phyloP scores from a whole-genome alignment of 2,329 filamentous ascomycete genomes.

The Hyphodiscus sp. region DNA sequence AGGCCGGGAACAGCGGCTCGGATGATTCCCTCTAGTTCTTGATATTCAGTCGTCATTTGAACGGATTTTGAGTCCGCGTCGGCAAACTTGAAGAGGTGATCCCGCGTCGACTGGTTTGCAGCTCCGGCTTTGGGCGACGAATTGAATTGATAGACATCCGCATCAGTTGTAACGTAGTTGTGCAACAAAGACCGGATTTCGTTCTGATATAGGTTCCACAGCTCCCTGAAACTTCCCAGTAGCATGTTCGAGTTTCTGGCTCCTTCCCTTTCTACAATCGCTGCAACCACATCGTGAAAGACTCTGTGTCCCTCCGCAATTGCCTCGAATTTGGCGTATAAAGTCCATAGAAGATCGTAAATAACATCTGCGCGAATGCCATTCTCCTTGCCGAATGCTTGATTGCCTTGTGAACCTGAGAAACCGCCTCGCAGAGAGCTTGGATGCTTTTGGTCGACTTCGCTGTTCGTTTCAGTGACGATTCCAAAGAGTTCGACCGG shows the following conservation, averaged over 20 bases:
- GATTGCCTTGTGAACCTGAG: constrained; percentile 47
- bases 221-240: constrained; percentile 84
- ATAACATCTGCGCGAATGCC: constrained; percentile 78
- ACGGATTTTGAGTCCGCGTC: constrained; percentile 76
- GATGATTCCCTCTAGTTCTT: constrained; percentile 84
- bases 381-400: constrained; percentile 62
- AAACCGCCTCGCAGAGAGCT: constrained; percentile 57
- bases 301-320: constrained; percentile 94
- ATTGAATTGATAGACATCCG: constrained; percentile 62
- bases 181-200: constrained; percentile 92
- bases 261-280: constrained; percentile 77
- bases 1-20: constrained; percentile 87
- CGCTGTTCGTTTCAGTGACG: constrained; percentile 89
- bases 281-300: constrained; percentile 84
- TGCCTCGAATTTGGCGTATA: constrained; percentile 95
- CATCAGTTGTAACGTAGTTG: constrained; percentile 92
- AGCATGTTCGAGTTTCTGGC: constrained; percentile 55
- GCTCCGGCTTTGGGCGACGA: constrained; percentile 52
- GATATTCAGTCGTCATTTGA: constrained; percentile 76
- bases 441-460: constrained; percentile 91
- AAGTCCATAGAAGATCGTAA: constrained; percentile 81
- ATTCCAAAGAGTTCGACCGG: constrained; percentile 91
- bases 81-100: constrained; percentile 70
- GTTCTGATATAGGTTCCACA: constrained; percentile 97
- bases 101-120: constrained; percentile 33